Evolutionary conservation across 2,329 filamentous ascomycete species (phyloP), one percentile per base, ranked within the genome.

Genomic region (Coniochaeta prunicola): DNA sequence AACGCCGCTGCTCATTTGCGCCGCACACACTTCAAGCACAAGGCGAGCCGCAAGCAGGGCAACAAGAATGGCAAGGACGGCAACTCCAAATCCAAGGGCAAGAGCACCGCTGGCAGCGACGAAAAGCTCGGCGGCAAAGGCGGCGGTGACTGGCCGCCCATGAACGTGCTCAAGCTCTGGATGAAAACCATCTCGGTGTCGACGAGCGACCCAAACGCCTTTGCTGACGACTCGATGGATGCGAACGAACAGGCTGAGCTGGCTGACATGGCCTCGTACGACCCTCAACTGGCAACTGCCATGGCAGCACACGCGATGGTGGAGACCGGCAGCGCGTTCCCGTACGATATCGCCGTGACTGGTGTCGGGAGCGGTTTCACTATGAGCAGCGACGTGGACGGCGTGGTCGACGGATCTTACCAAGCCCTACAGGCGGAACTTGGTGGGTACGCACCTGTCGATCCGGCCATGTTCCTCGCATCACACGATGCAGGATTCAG

Each of bases 1-100:
- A 97, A 97, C 67, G 93, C 92, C 0, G 92, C 92, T 0, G 93
- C 92, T 0, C 93, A 97, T 70, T 81, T 97, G 9, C 84, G 92
- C 45, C 86, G 93, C 56, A 88, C 89, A 0, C 93, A 97, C 71
- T 97, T 97, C 79, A 90, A 89, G 68, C 87, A 78, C 57, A 84
- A 83, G 72, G 69, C 75, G 1, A 68, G 74, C 8, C 76, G 81
- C 53, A 76, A 74, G 66, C 66, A 62, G 38, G 69, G 69, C 38
- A 68, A 60, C 30, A 34, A 53, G 30, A 53, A 53, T 6, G 50
- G 50, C 30, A 75, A 70, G 63, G 64, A 64, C 34, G 65, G 65
- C 24, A 62, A 59, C 15, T 50, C 57, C 42, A 60, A 58, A 48
- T 40, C 53, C 26, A 45, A 33, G 48, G 40, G 48, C 24, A n/a